These are phyloP conservation scores for Metschnikowia baotianmanensis DNA, from an alignment of 805 yeast genomes.

Conservation along the genomic window DNA sequence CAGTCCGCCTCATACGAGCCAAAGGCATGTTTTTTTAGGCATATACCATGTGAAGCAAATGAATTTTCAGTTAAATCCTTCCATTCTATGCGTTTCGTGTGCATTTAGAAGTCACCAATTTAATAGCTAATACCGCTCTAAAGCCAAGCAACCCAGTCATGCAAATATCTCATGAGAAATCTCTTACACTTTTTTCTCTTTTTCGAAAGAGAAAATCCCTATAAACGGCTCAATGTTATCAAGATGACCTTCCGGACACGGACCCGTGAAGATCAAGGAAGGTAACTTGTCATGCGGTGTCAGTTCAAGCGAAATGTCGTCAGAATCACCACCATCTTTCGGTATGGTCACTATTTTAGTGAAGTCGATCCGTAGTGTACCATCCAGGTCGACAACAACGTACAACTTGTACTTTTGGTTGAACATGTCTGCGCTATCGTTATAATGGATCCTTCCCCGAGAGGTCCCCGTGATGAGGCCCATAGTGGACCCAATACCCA, in stretches of 20 bases:
- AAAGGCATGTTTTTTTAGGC: too few relatives aligned
- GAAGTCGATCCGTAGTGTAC: conserved; percentile 48
- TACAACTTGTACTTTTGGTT: conserved; percentile 49
- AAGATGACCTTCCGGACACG: conserved; percentile 52
- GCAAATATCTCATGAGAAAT: too few relatives aligned
- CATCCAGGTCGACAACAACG: conserved; percentile 47
- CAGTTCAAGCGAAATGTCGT: conserved; percentile 12
- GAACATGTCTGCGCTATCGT: conserved; percentile 44
- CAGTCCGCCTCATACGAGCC: too few relatives aligned
- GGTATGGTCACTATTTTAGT: conserved; percentile 41
- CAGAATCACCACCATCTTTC: conserved; percentile 24
- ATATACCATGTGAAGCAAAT: too few relatives aligned
- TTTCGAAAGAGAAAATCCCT: conserved; percentile 53
- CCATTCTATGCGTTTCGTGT: too few relatives aligned
- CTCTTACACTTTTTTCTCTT: conserved; percentile 28
- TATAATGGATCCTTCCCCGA: conserved; percentile 48
- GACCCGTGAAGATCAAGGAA: conserved; percentile 48
- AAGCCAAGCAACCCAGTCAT: too few relatives aligned
- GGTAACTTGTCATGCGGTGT: conserved; percentile 42
- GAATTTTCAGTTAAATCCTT: too few relatives aligned
- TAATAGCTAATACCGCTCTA: too few relatives aligned
- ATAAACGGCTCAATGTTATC: conserved; percentile 52
- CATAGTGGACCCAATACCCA: conserved; percentile 58
- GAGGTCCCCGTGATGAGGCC: conserved; percentile 54
- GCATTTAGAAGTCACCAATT: too few relatives aligned